Evolutionary conservation across 768 basidiomycete species (phyloP).

Genomic region (Amanita muscaria): DNA sequence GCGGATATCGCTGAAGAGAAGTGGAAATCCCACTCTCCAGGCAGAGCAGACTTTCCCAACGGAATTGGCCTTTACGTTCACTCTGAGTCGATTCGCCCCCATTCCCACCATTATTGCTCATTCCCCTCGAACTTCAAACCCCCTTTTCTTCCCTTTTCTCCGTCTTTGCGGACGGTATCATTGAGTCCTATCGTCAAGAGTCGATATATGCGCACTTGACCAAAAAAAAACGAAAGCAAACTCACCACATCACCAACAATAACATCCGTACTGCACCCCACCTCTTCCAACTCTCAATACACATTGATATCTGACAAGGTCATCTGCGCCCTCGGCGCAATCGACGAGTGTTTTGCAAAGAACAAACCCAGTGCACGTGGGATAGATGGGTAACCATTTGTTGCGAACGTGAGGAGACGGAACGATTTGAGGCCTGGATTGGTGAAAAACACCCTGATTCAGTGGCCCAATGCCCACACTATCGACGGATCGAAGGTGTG

Average conservation of each 20-base stretch:
- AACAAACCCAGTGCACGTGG: slow-evolving; percentile 45
- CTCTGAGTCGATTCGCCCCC: too few relatives aligned
- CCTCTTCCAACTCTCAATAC: slow-evolving; percentile 35
- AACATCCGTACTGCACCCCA: slow-evolving; percentile 37
- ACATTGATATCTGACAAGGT: slow-evolving; percentile 35
- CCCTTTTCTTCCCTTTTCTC: slow-evolving; percentile 8
- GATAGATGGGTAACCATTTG: slow-evolving; percentile 33
- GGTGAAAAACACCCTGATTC: slow-evolving; percentile 43
- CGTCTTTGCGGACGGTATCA: slow-evolving; percentile 22
- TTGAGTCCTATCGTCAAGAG: slow-evolving; percentile 28
- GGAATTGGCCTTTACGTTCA: too few relatives aligned
- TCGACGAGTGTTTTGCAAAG: slow-evolving; percentile 26
- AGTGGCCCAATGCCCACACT: slow-evolving; percentile 41
- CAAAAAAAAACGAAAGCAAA: background rate
- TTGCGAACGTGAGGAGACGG: slow-evolving; percentile 37
- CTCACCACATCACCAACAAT: slow-evolving; percentile 35
- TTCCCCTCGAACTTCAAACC: background rate
- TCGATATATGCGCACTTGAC: background rate
- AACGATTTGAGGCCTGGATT: slow-evolving; percentile 40
- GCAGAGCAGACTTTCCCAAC: too few relatives aligned
- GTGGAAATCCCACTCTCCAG: too few relatives aligned
- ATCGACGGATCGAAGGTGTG: slow-evolving; percentile 43
- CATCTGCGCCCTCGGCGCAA: slow-evolving; percentile 35
- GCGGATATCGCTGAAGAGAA: too few relatives aligned
- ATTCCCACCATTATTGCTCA: too few relatives aligned